Evolutionary conservation across 2,329 filamentous ascomycete species (phyloP), one percentile per base, ranked within the genome.

Genomic region (Chaetomiaceae sp.): DNA sequence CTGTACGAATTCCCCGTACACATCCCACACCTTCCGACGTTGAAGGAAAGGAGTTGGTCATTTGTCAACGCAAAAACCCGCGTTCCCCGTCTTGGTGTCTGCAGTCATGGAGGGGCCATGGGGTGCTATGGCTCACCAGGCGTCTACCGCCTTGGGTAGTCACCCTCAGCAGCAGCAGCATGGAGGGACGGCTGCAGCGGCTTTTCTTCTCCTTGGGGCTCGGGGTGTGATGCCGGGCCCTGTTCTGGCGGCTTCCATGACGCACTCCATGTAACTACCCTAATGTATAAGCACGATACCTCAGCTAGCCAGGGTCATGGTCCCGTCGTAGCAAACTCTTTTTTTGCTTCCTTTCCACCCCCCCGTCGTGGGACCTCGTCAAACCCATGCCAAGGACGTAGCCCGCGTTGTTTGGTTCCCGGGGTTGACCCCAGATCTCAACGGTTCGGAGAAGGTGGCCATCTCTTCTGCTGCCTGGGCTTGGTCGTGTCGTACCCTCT

Each of bases 21-120:
- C n/a, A n/a, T n/a, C n/a, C n/a, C n/a, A n/a, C n/a, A n/a, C n/a
- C n/a, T n/a, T n/a, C n/a, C n/a, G n/a, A n/a, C n/a, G n/a, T n/a
- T n/a, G n/a, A n/a, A n/a, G n/a, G n/a, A n/a, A n/a, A n/a, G n/a
- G n/a, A 23, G 10, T 12, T 14, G 12, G 17, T 21, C 20, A 12
- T 25, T 41, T n/a, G n/a, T n/a, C n/a, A n/a, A n/a, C n/a, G n/a
- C n/a, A n/a, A n/a, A n/a, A n/a, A n/a, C n/a, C n/a, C n/a, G n/a
- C n/a, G n/a, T n/a, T n/a, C n/a, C n/a, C n/a, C n/a, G n/a, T n/a
- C n/a, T n/a, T n/a, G n/a, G n/a, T n/a, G n/a, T n/a, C n/a, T 43
- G 49, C 44, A 33, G 49, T 51, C 44, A 43, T 51, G 38, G 25
- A 31, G 43, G 37, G 37, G 27, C 35, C 37, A 8, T 20, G n/a